Base-by-base conservation (phyloP, 306 rosid species). In the Clitoria ternatea region DNA sequence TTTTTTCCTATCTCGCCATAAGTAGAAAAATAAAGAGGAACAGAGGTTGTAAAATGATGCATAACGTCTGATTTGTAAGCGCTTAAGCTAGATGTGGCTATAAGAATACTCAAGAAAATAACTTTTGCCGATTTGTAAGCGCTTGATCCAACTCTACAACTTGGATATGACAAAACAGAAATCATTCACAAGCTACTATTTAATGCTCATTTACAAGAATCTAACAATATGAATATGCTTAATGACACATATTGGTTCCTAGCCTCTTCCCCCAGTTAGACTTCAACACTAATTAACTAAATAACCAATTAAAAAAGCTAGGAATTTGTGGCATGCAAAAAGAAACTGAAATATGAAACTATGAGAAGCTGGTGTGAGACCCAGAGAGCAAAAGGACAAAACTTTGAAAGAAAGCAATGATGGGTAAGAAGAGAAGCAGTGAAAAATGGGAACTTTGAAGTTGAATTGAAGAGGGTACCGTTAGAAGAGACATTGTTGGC, bases 121-220 rank as follows among this genome's bases (percentile, higher is more conserved):
- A n/a, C n/a, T n/a, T n/a, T n/a, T n/a, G n/a, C n/a, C n/a, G n/a
- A n/a, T n/a, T n/a, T n/a, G n/a, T n/a, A n/a, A n/a, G n/a, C n/a
- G n/a, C n/a, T n/a, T n/a, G n/a, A n/a, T n/a, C n/a, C 68, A 67
- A 50, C 59, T 67, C 67, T 66, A 66, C n/a, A 37, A 63, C 5
- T 43, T 22, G 39, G 68, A 66, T 65, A 48, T n/a, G 20, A 66
- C 18, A 55, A 40, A 40, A 65, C 20, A 43, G 7, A 20, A 54
- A 75, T 14, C 18, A 53, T 49, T 63, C 45, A 55, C 52, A 20
- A 1, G 29, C 49, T 27, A 22, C 26, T 7, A n/a, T 12, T 61
- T 7, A 73, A 23, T 30, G 56, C 8, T 26, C 13, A 64, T 5
- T 36, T 1, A 65, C 65, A 19, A 20, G 47, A 77, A 50, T 42